Percentiles rank a stretch among this genome's conserved stretches.
Conservation (phyloP, 2,329 filamentous ascomycete genomes). For the Talaromyces sp. region DNA sequence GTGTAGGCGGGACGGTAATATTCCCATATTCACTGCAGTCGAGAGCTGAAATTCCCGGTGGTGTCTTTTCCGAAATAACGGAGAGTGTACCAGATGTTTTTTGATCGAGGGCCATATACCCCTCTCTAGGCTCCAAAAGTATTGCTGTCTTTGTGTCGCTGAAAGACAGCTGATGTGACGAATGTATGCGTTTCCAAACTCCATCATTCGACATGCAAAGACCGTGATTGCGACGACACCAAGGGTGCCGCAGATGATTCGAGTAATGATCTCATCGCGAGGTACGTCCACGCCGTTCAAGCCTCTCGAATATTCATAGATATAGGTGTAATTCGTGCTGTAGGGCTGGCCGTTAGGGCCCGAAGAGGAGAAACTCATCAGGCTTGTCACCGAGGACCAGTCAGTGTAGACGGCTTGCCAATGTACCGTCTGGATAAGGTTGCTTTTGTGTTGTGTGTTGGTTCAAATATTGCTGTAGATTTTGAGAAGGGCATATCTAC, state of each 20-base stretch:
- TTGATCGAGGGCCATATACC: slow-evolving; percentile 43
- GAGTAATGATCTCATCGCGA: slow-evolving; percentile 38
- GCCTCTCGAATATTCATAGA: slow-evolving; percentile 40
- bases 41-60: slow-evolving; percentile 70
- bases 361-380: slow-evolving; percentile 18
- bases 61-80: slow-evolving; percentile 70
- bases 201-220: slow-evolving; percentile 39
- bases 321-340: slow-evolving; percentile 35
- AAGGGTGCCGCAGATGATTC: slow-evolving; percentile 39
- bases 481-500: slow-evolving; percentile 9
- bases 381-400: slow-evolving; percentile 13
- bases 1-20: slow-evolving; percentile 75
- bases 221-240: slow-evolving; percentile 35
- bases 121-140: slow-evolving; percentile 45
- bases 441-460: neutral
- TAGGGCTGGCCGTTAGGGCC: slow-evolving; percentile 24
- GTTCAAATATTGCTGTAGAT: slow-evolving; percentile 3
- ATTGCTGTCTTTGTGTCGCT: slow-evolving; percentile 38
- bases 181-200: slow-evolving; percentile 44
- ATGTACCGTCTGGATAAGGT: neutral
- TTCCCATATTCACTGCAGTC: slow-evolving; percentile 67
- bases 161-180: slow-evolving; percentile 42
- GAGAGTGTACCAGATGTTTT: slow-evolving; percentile 55
- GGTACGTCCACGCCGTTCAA: slow-evolving; percentile 38
- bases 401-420: neutral